Base-by-base conservation (phyloP, 208 protist genomes). In the Angomonas desouzai region DNA sequence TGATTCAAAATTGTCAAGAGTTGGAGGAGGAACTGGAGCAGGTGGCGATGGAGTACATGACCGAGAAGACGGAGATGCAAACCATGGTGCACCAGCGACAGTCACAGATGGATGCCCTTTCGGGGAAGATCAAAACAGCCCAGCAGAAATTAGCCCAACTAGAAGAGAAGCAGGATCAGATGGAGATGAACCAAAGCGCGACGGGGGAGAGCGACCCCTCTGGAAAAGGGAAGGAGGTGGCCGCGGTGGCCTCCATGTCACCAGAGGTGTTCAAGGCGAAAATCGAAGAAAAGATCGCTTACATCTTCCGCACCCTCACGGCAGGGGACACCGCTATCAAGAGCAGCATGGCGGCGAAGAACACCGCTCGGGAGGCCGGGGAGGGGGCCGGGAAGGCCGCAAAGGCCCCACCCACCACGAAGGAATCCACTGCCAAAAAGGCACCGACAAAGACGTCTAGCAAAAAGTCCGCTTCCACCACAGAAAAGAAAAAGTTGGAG, bases 1-100 rank as follows among this genome's bases (percentile, higher is more conserved):
- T 98, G 25, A 98, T 98, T 63, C 95, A 98, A 69, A 98, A 97
- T 75, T 96, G 80, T 43, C 96, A 98, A 67, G 88, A 95, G 75
- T 72, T 96, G 36, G 92, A 98, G 78, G 93, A 97, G 76, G 89
- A 95, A 67, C 75, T 98, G 32, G 94, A 98, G 61, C 84, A 91
- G 30, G 83, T 98, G 18, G 77, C 88, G 38, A 83, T 85, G 59
- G 81, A 95, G 55, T 96, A 87, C 63, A 62, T 87, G 25, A 71
- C 77, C 23, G 91, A 96, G 64, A 73, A 89, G 66, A 67, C 84
- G n/a, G 88, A 96, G 58, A 94, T 96, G 87, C 73, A 81, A 20
- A 48, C 68, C 18, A 92, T 97, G 83, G 81, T 88, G 27, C 45
- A 75, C 4, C 78, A 92, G 62, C 85, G 97, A 7, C 82, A 86